Evolutionary conservation across 176 grass and related monocot species (phyloP).

Genomic region (Lolium perenne): DNA sequence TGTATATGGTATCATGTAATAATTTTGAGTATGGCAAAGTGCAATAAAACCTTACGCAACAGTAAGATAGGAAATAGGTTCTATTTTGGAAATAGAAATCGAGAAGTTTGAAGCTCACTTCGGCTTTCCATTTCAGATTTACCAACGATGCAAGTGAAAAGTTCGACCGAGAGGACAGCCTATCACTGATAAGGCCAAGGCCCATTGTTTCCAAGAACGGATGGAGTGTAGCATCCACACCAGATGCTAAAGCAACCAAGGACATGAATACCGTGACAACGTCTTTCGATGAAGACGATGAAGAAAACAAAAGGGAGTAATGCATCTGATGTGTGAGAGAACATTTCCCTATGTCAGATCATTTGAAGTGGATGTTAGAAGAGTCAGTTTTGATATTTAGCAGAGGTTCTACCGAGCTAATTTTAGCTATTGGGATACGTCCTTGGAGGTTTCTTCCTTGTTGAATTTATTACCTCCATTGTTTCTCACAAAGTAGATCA

Average conservation of each 20-base stretch:
- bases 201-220: slow-evolving; percentile 69
- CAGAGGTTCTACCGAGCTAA: slow-evolving; percentile 25
- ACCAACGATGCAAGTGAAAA: slow-evolving; percentile 78
- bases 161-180: slow-evolving; percentile 81
- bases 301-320: slow-evolving; percentile 96
- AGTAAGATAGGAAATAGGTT: slow-evolving; percentile 5
- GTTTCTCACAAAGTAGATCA: slow-evolving; percentile 19
- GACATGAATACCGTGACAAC: slow-evolving; percentile 8
- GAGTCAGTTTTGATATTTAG: slow-evolving; percentile 51
- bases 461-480: slow-evolving; percentile 28
- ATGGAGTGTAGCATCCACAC: slow-evolving; percentile 51
- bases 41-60: background rate
- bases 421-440: slow-evolving; percentile 37
- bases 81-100: background rate
- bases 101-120: slow-evolving; percentile 15
- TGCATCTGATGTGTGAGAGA: background rate
- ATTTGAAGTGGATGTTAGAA: slow-evolving; percentile 1
- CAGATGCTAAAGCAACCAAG: slow-evolving; percentile 57
- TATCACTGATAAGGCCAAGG: slow-evolving; percentile 88
- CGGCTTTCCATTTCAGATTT: slow-evolving; percentile 56
- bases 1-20: background rate
- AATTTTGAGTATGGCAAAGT: slow-evolving; percentile 12
- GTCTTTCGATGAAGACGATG: slow-evolving; percentile 62
- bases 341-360: slow-evolving; percentile 11
- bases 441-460: slow-evolving; percentile 33